A percentile compares a stretch with the other conserved stretches of the same genome.
phyloP scores from a whole-genome alignment of 169 alveolate genomes.

The Plasmodium knowlesi region DNA sequence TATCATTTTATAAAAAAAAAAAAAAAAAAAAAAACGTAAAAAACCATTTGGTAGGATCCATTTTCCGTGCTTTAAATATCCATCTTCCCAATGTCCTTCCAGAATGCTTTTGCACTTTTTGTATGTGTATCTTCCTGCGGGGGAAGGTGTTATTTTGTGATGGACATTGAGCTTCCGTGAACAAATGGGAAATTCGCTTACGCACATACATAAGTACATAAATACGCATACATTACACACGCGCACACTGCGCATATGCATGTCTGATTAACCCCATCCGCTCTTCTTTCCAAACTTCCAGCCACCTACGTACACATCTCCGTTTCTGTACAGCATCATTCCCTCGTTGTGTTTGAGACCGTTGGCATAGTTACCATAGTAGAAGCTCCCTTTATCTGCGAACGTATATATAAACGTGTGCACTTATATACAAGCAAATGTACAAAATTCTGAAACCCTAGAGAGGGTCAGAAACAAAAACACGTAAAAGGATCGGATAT shows the following conservation, averaged over 20 bases:
- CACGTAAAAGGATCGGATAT: neutral
- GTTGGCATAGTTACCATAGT: constrained; percentile 54
- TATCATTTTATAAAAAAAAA: neutral
- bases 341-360: constrained; percentile 58
- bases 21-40: neutral
- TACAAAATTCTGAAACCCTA: neutral
- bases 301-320: constrained; percentile 41
- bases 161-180: neutral
- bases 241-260: neutral
- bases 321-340: constrained; percentile 55
- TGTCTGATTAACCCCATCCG: constrained; percentile 44
- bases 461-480: neutral
- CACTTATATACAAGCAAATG: neutral
- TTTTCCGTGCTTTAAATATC: constrained; percentile 43
- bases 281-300: constrained; percentile 61
- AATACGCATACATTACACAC: neutral
- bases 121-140: constrained; percentile 46
- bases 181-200: neutral
- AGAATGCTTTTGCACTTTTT: constrained; percentile 55
- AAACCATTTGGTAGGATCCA: constrained; percentile 72
- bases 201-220: neutral
- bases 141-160: neutral
- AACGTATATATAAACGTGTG: neutral
- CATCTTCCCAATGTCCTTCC: constrained; percentile 64
- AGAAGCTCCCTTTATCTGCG: constrained; percentile 21